Evolutionary conservation across 2,329 filamentous ascomycete genomes (phyloP), one percentile per base, ranked within the genome.

Genomic region (Arachnomyces sp.): DNA sequence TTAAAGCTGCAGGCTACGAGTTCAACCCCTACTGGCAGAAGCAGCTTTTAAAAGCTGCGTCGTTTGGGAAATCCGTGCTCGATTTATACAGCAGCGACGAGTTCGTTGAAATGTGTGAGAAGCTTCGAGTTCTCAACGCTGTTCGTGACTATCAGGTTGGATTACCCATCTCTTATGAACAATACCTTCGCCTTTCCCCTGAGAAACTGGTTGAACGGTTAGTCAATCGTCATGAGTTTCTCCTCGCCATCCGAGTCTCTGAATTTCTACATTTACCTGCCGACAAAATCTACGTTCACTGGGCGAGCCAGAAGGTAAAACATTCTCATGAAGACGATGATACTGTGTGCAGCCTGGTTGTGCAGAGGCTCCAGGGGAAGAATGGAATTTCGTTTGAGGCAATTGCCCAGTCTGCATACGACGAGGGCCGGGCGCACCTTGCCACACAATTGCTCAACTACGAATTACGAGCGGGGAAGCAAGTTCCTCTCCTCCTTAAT

Each of bases 1-100:
- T 98, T 45, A 87, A 85, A 58, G 92, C 92, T 29, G 88, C 92
- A 6, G 92, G 90, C 2, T 82, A 94, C 44, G 92, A 98, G 60
- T 95, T 88, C 58, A 86, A 81, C 52, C 72, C 82, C 2, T 80
- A 90, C 56, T 94, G 89, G 86, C 92, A 98, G 58, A 98, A 96
- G 59, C 80, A 93, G 52, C 72, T 98, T 1, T 72, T 98, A n/a
- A 93, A 93, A 59, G 92, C 92, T 4, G 92, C 92, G 0, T 96
- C 90, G 0, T 96, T 95, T 59, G 92, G 92, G 45, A 98, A 98
- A 61, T 96, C 92, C 0, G 92, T 96, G 0, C 74, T 98, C 3
- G 92, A 96, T 54, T 80, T 96, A 9, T 98, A 96, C 65, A 95
- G 92, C 62, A 95, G 89, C 56, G 92, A 98, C 56, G 90, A 98